Base-by-base conservation (phyloP, 2,329 filamentous ascomycete species). In the Aspergillus fumigatiaffinis region DNA sequence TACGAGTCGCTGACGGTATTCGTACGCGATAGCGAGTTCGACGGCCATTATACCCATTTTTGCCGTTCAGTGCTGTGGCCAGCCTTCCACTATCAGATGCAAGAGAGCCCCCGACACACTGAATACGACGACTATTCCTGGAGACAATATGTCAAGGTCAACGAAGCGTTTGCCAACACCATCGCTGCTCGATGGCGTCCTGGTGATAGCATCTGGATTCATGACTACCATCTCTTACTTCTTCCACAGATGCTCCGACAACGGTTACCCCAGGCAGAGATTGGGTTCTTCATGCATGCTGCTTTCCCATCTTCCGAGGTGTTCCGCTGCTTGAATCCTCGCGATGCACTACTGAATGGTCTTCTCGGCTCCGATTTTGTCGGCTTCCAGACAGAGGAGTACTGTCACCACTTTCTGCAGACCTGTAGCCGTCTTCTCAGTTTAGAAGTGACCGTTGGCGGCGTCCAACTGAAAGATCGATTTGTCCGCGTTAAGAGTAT, bases 31-130 rank as follows among this genome's bases (percentile, higher is more conserved):
- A 91, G 89, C 71, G 92, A 97, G 75, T 91, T 96, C 68, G 89
- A 96, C 68, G 92, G 92, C 0, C 92, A 96, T 76, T 97, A 97
- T 70, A 84, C 88, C 14, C 92, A 97, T 76, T 97, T 93, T 73
- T 97, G 92, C 84, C 96, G 96, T 77, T 90, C 93, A 8, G 95
- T 97, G 52, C 80, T 97, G 8, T 97, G 92, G 92, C 93, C 93
- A 1, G 92, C 96, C 61, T 94, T 97, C 75, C 92, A 97, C 76
- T 97, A 97, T 74, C 92, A 96, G 73, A 95, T 97, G 63, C 93
- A 93, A 2, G 93, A 97, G 72, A 93, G 93, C 69, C 92, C 93
- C 42, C 95, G 96, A 79, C 96, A 92, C 84, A 97, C 96, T 71
- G 92, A 93, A 0, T 97, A 96, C 72, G 88, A 95, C 72, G 93